Conservation (phyloP, 345 rosid species). For the Euphorbia pulcherrima region DNA sequence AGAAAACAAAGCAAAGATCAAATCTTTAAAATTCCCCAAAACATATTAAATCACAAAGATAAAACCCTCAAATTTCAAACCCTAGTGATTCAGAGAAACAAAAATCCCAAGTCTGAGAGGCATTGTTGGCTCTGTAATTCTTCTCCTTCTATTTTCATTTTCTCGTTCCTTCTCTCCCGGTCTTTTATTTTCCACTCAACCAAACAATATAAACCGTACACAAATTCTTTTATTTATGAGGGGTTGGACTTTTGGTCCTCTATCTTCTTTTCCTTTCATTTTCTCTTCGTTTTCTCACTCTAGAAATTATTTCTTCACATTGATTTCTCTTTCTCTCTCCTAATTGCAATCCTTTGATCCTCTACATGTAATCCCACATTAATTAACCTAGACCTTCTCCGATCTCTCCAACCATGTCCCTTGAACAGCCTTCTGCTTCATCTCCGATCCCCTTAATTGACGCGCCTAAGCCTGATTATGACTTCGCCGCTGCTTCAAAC, state of each 20-base stretch:
- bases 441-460: constrained; percentile 33
- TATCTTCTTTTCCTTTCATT: constrained; percentile 9
- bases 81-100: background rate
- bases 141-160: background rate
- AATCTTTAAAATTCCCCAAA: background rate
- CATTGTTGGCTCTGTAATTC: background rate
- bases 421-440: constrained; percentile 44
- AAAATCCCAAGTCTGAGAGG: constrained; percentile 7
- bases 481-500: constrained; percentile 10
- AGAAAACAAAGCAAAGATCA: background rate
- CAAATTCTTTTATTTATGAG: background rate
- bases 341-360: constrained; percentile 32
- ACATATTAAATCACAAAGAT: background rate
- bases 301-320: constrained; percentile 7
- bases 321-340: constrained; percentile 2
- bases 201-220: background rate
- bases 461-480: constrained; percentile 13
- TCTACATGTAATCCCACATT: constrained; percentile 33
- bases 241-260: constrained; percentile 30
- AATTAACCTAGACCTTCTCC: constrained; percentile 33
- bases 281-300: constrained; percentile 3
- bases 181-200: background rate
- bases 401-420: constrained; percentile 50
- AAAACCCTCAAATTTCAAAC: background rate
- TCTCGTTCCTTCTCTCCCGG: background rate